These are phyloP conservation scores for Populus hybrid DNA, from an alignment of 441 rosid species.

Conservation along the genomic window DNA sequence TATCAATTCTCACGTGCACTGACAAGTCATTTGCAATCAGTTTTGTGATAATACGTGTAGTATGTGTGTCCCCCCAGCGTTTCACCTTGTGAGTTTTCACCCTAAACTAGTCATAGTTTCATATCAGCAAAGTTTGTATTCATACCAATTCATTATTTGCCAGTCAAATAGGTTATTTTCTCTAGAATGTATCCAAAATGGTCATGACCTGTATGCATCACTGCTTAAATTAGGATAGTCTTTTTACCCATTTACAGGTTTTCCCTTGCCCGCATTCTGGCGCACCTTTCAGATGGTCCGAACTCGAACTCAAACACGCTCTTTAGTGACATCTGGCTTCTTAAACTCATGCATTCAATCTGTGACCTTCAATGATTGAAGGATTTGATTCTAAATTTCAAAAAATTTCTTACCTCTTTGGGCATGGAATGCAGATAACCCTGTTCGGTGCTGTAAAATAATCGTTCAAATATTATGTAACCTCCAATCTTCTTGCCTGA, in stretches of 20 bases:
- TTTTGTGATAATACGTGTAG: constrained; percentile 26
- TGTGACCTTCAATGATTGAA: not conserved
- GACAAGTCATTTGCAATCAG: constrained; percentile 20
- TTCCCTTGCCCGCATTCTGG: not conserved
- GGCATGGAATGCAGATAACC: not conserved
- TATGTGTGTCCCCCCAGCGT: not conserved
- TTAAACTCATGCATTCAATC: not conserved
- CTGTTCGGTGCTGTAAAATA: not conserved
- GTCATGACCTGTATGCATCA: constrained; percentile 15
- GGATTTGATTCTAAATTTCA: not conserved
- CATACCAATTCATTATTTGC: constrained; percentile 21
- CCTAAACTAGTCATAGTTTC: constrained; percentile 7
- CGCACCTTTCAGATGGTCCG: not conserved
- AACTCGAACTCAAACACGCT: not conserved
- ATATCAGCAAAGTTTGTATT: constrained; percentile 18
- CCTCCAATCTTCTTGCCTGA: not conserved
- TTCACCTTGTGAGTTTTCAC: not conserved
- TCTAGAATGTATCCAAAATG: constrained; percentile 24
- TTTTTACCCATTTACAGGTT: not conserved
- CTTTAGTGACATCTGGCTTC: not conserved
- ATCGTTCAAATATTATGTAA: not conserved
- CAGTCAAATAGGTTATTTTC: constrained; percentile 12
- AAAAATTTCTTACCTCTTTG: not conserved
- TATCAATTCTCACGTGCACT: constrained; percentile 14
- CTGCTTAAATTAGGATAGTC: constrained; percentile 13